Evolutionary conservation across 352 stramenopile genomes (phyloP).

Genomic region (Phytophthora agathidicida): DNA sequence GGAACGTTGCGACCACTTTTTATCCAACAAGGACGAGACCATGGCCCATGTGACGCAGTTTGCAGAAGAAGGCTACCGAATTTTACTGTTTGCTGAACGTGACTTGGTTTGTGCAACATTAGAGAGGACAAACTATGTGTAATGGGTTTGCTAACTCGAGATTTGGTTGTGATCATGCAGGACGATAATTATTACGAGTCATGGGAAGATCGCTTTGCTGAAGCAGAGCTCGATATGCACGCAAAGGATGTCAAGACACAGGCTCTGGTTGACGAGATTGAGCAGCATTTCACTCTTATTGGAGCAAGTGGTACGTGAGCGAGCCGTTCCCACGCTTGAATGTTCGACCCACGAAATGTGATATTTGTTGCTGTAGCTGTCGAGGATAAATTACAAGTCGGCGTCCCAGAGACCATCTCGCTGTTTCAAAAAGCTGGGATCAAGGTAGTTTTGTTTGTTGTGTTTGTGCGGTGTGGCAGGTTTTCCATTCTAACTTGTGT

Average conservation of each 20-base stretch:
- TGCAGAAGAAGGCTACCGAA: slow-evolving; percentile 84
- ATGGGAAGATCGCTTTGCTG: slow-evolving; percentile 71
- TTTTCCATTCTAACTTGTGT: not conserved
- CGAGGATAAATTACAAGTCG: slow-evolving; percentile 98
- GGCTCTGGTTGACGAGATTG: slow-evolving; percentile 75
- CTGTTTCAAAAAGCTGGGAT: slow-evolving; percentile 93
- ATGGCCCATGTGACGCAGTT: slow-evolving; percentile 87
- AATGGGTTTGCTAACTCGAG: not conserved
- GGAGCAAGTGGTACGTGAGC: slow-evolving; percentile 76
- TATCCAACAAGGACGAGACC: slow-evolving; percentile 56
- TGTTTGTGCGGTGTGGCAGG: too few relatives aligned
- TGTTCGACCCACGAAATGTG: not conserved
- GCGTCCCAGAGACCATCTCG: slow-evolving; percentile 94
- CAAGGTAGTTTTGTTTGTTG: slow-evolving; percentile 78
- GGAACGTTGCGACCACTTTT: slow-evolving; percentile 66
- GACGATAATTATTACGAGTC: slow-evolving; percentile 69
- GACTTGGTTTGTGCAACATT: slow-evolving; percentile 51
- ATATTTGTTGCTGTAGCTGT: slow-evolving; percentile 72
- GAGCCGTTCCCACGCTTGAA: not conserved
- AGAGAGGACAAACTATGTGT: not conserved
- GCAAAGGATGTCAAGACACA: slow-evolving; percentile 67
- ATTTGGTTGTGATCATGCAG: slow-evolving; percentile 24
- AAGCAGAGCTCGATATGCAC: slow-evolving; percentile 77
- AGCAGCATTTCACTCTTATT: slow-evolving; percentile 82
- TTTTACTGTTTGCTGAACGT: slow-evolving; percentile 83